phyloP scores from a whole-genome alignment of 768 basidiomycete species.

The Suillus decipiens region DNA sequence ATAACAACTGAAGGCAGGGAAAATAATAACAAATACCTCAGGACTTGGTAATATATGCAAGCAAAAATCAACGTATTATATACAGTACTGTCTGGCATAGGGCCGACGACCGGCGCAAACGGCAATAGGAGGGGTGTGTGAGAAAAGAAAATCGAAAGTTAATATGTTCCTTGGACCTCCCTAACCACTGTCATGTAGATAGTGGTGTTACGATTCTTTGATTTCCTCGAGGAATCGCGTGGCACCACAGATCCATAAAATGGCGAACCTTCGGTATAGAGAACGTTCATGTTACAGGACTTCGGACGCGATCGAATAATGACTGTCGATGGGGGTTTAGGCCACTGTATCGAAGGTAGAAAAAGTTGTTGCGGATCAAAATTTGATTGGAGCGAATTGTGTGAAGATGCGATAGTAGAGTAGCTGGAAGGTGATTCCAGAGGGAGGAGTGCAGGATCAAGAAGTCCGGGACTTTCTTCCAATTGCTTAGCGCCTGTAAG shows the following conservation, averaged over 20 bases:
- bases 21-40: neutral
- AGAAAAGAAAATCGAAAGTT: neutral
- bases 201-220: constrained; percentile 27
- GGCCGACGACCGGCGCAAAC: neutral
- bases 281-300: constrained; percentile 14
- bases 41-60: neutral
- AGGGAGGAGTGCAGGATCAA: constrained; percentile 15
- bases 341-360: constrained; percentile 23
- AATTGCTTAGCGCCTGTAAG: constrained; percentile 7
- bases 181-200: constrained; percentile 48
- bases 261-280: neutral
- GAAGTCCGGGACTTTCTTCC: constrained; percentile 17
- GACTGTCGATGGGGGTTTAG: constrained; percentile 20
- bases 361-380: constrained; percentile 24
- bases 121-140: neutral
- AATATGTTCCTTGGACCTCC: constrained; percentile 30
- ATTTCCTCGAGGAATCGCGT: neutral
- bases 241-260: constrained; percentile 11
- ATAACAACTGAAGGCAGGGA: neutral
- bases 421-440: constrained; percentile 28
- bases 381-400: constrained; percentile 32
- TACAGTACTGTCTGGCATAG: neutral
- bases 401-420: constrained; percentile 30
- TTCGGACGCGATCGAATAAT: constrained; percentile 15
- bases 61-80: neutral